Evolutionary conservation across 805 yeast genomes (phyloP).

Genomic region (Candida patagonica): DNA sequence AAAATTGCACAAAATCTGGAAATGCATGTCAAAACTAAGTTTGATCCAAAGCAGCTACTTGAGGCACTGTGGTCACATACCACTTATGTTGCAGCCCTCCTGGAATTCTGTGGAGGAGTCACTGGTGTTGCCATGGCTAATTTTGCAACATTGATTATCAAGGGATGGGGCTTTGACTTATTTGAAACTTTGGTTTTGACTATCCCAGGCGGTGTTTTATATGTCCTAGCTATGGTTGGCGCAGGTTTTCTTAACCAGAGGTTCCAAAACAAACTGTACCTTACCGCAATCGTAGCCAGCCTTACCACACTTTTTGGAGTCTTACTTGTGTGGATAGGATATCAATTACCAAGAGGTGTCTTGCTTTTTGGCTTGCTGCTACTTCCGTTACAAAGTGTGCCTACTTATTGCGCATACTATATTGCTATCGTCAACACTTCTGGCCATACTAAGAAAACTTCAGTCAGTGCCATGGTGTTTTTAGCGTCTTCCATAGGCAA

Average conservation of each 20-base stretch:
- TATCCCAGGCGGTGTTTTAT: constrained; percentile 42
- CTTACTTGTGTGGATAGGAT: no score
- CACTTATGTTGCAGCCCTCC: constrained; percentile 36
- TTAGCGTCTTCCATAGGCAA: constrained; percentile 48
- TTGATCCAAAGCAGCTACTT: constrained; percentile 47
- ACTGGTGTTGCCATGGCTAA: constrained; percentile 50
- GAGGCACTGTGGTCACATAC: constrained; percentile 41
- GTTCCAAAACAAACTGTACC: constrained; percentile 18
- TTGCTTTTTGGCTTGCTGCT: constrained; percentile 26
- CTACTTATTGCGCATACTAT: no score
- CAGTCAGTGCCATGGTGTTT: constrained; percentile 37
- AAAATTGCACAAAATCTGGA: constrained; percentile 46
- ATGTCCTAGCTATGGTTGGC: constrained; percentile 18
- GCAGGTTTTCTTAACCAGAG: constrained; percentile 8
- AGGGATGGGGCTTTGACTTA: constrained; percentile 36
- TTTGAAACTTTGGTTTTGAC: constrained; percentile 35
- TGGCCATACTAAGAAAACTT: constrained; percentile 49
- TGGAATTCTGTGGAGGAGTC: constrained; percentile 34
- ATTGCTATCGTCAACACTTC: no score
- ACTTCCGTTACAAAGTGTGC: constrained; percentile 28
- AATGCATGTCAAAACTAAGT: constrained; percentile 49
- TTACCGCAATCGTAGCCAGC: constrained; percentile 21
- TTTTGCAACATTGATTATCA: constrained; percentile 38
- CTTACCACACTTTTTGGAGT: no score
- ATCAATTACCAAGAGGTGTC: constrained; percentile 30